phyloP scores from a whole-genome alignment of 768 basidiomycete species.

The Pisolithus albus region DNA sequence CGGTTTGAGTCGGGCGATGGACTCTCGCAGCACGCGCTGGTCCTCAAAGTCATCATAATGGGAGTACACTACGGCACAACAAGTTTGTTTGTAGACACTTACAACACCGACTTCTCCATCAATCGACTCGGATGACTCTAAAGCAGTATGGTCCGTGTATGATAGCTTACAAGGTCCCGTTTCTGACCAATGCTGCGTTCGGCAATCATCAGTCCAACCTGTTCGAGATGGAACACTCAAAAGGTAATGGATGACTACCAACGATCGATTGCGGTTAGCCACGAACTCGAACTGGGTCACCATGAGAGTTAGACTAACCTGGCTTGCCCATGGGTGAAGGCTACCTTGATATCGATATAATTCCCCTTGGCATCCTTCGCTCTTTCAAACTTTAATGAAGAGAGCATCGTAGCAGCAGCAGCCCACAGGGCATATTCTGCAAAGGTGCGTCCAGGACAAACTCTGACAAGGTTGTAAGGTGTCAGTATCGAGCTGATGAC shows the following conservation, averaged over 20 bases:
- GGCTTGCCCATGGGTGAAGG: not conserved
- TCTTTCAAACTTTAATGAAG: not conserved
- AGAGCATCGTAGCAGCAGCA: not conserved
- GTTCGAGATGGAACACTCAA: not conserved
- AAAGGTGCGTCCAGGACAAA: not conserved
- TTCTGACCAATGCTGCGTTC: too few species aligned
- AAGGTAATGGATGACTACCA: conserved; percentile 3
- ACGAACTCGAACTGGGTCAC: not conserved
- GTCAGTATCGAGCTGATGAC: not conserved
- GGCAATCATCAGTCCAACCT: not conserved
- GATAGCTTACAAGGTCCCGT: too few species aligned
- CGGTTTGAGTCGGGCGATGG: too few species aligned
- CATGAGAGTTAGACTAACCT: not conserved
- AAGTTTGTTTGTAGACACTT: too few species aligned
- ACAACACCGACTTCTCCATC: too few species aligned
- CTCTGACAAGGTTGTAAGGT: not conserved
- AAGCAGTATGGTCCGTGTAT: too few species aligned
- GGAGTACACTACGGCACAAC: too few species aligned
- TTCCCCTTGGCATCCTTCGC: conserved; percentile 1
- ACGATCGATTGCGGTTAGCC: not conserved
- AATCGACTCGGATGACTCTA: too few species aligned
- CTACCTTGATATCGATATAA: not conserved
- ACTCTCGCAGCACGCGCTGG: too few species aligned
- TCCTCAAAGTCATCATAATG: too few species aligned
- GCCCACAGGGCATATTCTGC: not conserved